phyloP scores from a whole-genome alignment of 805 yeast species.

The Wickerhamomyces rabaulensis region DNA sequence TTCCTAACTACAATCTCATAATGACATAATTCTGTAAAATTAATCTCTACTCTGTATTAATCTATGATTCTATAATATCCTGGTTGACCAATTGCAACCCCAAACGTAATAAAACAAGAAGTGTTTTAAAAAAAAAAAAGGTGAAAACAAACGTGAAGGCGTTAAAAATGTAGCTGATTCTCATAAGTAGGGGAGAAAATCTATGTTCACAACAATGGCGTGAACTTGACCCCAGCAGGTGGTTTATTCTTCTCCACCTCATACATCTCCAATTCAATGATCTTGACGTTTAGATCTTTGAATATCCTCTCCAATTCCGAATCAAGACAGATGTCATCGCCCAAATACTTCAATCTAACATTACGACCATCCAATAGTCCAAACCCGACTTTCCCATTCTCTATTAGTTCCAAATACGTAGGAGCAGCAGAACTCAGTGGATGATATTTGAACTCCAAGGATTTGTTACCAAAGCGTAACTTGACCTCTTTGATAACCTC shows the following conservation, averaged over 20 bases:
- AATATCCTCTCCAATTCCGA: conserved; percentile 16
- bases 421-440: conserved; percentile 72
- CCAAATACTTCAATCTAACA: conserved; percentile 15
- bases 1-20: no score
- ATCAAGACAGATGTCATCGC: conserved; percentile 12
- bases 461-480: conserved; percentile 47
- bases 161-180: background rate
- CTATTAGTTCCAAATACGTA: conserved; percentile 67
- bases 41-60: background rate
- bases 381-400: conserved; percentile 72
- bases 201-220: conserved; percentile 21
- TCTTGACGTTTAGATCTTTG: conserved; percentile 9
- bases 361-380: conserved; percentile 13
- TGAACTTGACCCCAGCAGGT: conserved; percentile 11
- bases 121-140: background rate
- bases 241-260: conserved; percentile 12
- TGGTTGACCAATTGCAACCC: background rate
- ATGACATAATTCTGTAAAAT: background rate
- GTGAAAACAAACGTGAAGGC: background rate
- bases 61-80: background rate
- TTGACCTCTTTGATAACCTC: conserved; percentile 34
- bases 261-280: conserved; percentile 16
- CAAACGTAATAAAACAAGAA: background rate
- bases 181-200: background rate
- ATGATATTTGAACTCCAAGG: conserved; percentile 62